A percentile compares a stretch with the other conserved stretches of the same genome.
Conservation (phyloP, 352 stramenopile genomes). For the Phytophthora litchii region DNA sequence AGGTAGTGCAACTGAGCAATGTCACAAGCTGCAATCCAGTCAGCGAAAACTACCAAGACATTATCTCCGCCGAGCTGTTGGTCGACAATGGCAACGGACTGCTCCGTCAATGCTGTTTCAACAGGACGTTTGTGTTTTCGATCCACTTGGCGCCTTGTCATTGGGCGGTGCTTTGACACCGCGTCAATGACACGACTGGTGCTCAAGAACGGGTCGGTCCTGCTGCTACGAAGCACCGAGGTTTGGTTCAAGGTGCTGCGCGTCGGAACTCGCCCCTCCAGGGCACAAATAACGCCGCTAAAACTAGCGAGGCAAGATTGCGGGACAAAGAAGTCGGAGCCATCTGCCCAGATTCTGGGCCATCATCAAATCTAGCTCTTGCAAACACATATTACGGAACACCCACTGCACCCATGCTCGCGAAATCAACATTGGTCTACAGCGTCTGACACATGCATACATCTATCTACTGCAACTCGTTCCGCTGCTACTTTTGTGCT, state of each 20-base stretch:
- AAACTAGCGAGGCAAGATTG: slow-evolving; percentile 7
- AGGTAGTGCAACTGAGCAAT: neutral
- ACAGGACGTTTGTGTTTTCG: slow-evolving; percentile 21
- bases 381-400: slow-evolving; percentile 8
- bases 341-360: neutral
- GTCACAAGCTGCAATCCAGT: neutral
- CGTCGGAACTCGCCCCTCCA: neutral
- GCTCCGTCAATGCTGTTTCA: neutral
- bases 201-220: slow-evolving; percentile 3
- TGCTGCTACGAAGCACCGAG: neutral
- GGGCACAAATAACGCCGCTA: neutral
- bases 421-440: slow-evolving; percentile 2
- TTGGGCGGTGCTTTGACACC: slow-evolving; percentile 18
- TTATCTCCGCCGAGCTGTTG: too few relatives aligned
- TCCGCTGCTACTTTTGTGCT: too few relatives aligned
- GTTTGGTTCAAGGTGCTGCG: neutral
- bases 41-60: neutral
- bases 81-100: neutral
- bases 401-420: neutral
- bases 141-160: slow-evolving; percentile 29
- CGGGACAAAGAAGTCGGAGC: slow-evolving; percentile 5
- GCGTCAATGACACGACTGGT: slow-evolving; percentile 16
- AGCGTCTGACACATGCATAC: too few relatives aligned
- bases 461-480: too few relatives aligned
- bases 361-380: slow-evolving; percentile 22